Base-by-base conservation (phyloP, 2,329 filamentous ascomycete genomes). In the Fusarium setosum region DNA sequence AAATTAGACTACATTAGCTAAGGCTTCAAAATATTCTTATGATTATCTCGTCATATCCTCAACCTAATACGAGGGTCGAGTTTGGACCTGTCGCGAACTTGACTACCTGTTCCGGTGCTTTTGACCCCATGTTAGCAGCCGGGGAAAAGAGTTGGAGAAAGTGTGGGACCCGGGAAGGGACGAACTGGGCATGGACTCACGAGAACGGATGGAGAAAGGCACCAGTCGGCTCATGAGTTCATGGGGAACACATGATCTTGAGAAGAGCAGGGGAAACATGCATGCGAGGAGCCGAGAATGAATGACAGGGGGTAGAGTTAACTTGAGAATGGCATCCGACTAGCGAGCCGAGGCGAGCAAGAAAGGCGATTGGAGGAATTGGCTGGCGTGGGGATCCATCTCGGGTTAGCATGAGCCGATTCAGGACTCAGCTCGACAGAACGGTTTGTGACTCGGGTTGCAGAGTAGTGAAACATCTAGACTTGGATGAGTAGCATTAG, bases 261-360 rank as follows among this genome's bases (percentile, higher is more conserved):
- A 18, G 31, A 26, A 18, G 35, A 29, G 47, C 47, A 42, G 13
- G 17, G n/a, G 44, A 13, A 26, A 18, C 38, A 34, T 50, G 55
- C 44, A n/a, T n/a, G n/a, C n/a, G n/a, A n/a, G n/a, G n/a, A n/a
- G n/a, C n/a, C n/a, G n/a, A n/a, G n/a, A n/a, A n/a, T n/a, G n/a
- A n/a, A n/a, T n/a, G n/a, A n/a, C n/a, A n/a, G n/a, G 9, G 6
- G 37, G 13, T 35, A 35, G 45, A 34, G 32, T 48, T 20, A 20
- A 35, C n/a, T n/a, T 44, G 42, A 52, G 42, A 49, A 44, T 50
- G 41, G 29, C 21, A 73, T 32, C 72, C 71, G 71, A 73, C 53
- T 65, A 26, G 69, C 72, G 72, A 74, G 64, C 72, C 72, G 72
- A 74, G 56, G 67, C 67, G 65, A 72, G 32, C 31, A 48, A 38